These are phyloP conservation scores for Paramecium pentaurelia DNA, from an alignment of 73 alveolate species.

Conservation along the genomic window DNA sequence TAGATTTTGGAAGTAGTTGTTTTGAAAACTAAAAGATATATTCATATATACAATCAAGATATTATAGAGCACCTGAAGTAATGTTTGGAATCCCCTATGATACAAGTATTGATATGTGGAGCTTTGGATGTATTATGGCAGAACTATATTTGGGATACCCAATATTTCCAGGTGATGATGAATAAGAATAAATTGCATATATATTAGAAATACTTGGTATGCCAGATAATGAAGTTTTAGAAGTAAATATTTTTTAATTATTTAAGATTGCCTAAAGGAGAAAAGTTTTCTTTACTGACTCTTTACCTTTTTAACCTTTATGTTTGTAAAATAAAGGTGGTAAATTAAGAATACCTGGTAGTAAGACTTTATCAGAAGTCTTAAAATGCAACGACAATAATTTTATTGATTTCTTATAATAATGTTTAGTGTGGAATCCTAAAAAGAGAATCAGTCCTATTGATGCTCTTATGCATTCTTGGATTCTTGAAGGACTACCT, in stretches of 20 bases:
- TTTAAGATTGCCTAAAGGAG: constrained; percentile 19
- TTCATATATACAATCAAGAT: constrained; percentile 88
- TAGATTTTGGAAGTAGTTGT: constrained; percentile 85
- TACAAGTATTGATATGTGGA: constrained; percentile 94
- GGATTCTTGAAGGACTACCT: constrained; percentile 72
- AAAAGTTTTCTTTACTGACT: constrained; percentile 73
- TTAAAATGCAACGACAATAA: constrained; percentile 74
- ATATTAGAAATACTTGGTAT: constrained; percentile 85
- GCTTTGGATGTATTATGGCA: constrained; percentile 92
- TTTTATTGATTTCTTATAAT: constrained; percentile 73
- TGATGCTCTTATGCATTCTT: constrained; percentile 84
- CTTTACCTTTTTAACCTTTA: constrained; percentile 64
- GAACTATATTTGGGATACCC: constrained; percentile 92
- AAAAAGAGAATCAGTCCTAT: constrained; percentile 85
- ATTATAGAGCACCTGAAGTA: constrained; percentile 97
- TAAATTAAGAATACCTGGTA: constrained; percentile 70
- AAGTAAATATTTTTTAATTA: background rate
- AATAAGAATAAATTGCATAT: constrained; percentile 74
- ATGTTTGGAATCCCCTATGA: constrained; percentile 93
- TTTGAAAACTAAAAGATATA: constrained; percentile 73
- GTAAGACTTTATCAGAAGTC: constrained; percentile 62
- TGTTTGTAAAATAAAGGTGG: constrained; percentile 73
- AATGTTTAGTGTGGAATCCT: constrained; percentile 92
- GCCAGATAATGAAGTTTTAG: constrained; percentile 58
- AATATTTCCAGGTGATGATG: constrained; percentile 89